Conservation (phyloP, 2,329 filamentous ascomycete species). For the Mariannaea elegans region DNA sequence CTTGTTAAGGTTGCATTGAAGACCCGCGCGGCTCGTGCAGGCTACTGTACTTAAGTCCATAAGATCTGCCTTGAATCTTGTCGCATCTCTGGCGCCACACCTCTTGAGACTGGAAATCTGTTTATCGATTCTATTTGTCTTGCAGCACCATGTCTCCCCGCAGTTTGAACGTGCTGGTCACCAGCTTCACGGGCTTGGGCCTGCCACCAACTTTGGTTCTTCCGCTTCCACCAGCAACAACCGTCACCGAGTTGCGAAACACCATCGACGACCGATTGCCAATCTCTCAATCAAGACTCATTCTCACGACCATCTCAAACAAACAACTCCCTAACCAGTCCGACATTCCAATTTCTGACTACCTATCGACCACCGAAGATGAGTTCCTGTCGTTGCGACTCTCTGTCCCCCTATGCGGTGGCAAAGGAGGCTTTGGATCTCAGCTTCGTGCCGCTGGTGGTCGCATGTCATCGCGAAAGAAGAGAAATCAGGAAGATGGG, state of each 20-base stretch:
- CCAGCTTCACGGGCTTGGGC: constrained; percentile 83
- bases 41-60: no score
- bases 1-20: no score
- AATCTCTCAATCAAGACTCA: constrained; percentile 65
- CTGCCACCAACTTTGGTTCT: constrained; percentile 85
- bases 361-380: constrained; percentile 66
- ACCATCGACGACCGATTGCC: constrained; percentile 70
- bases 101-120: constrained; percentile 1
- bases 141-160: constrained; percentile 59
- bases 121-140: neutral
- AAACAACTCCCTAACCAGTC: constrained; percentile 69
- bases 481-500: constrained; percentile 83
- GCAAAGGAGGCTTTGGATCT: constrained; percentile 97
- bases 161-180: constrained; percentile 82
- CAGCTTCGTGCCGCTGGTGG: constrained; percentile 96
- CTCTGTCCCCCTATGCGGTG: constrained; percentile 81
- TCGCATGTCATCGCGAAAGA: constrained; percentile 96
- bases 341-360: constrained; percentile 63
- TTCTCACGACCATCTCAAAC: constrained; percentile 85
- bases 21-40: no score
- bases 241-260: constrained; percentile 72
- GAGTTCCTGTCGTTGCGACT: constrained; percentile 86
- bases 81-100: neutral
- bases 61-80: no score
- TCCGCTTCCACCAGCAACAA: constrained; percentile 72